Evolutionary conservation across 257 asterid genomes (phyloP).

Genomic region (Voacanga thouarsii): DNA sequence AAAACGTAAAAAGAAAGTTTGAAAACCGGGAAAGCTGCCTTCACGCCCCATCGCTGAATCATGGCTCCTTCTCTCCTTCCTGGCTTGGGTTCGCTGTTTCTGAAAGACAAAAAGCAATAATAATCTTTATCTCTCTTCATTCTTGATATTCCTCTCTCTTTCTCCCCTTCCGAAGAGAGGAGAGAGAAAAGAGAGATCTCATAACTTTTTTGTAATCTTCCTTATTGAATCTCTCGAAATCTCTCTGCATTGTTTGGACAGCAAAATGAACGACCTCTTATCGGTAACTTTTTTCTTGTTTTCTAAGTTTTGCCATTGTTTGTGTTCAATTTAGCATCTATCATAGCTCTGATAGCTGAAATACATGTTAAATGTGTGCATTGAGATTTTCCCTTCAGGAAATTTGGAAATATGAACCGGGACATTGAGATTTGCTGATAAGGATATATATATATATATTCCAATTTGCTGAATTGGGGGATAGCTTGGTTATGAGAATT

Average conservation of each 20-base stretch:
- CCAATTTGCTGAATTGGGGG: background rate
- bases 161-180: constrained; percentile 28
- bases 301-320: background rate
- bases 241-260: constrained; percentile 19
- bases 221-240: background rate
- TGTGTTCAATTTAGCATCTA: background rate
- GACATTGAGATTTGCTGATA: background rate
- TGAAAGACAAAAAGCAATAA: background rate
- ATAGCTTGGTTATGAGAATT: background rate
- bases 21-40: constrained; percentile 17
- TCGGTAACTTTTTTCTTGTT: constrained; percentile 34
- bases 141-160: constrained; percentile 12
- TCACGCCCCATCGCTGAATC: constrained; percentile 24
- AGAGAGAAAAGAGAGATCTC: constrained; percentile 25
- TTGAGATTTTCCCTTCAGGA: background rate
- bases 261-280: constrained; percentile 73
- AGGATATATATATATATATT: too few relatives aligned
- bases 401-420: background rate
- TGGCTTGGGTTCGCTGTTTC: constrained; percentile 5
- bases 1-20: constrained; percentile 3
- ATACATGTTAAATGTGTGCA: background rate
- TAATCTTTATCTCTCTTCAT: constrained; percentile 17
- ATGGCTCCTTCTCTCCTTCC: background rate
- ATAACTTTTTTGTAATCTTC: too few relatives aligned
- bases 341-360: background rate